phyloP scores from a whole-genome alignment of 129 eudicot species.

The Pseudognaphalium luteoalbum region DNA sequence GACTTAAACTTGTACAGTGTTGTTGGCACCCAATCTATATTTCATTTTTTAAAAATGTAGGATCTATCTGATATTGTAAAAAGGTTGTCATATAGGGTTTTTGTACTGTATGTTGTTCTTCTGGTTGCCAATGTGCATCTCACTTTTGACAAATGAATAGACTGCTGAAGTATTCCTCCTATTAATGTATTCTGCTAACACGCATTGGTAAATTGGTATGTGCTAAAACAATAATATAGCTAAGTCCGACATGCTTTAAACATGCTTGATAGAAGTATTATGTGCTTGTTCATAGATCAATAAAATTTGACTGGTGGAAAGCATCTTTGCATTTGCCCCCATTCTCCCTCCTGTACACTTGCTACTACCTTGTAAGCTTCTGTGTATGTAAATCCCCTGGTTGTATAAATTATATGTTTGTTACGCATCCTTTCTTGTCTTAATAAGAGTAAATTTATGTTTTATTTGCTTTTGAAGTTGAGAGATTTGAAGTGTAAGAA shows the following conservation, averaged over 20 bases:
- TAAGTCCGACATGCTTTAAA: no score
- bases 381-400: not conserved
- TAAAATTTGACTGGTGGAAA: not conserved
- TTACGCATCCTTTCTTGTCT: not conserved
- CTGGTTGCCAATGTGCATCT: no score
- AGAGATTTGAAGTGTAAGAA: conserved; percentile 15
- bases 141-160: no score
- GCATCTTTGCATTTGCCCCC: not conserved
- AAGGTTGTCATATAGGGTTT: no score
- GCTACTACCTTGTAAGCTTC: not conserved
- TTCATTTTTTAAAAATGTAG: not conserved
- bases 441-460: not conserved
- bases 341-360: not conserved
- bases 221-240: no score
- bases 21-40: not conserved
- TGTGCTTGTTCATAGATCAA: no score
- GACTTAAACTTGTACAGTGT: not conserved
- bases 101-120: no score
- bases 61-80: not conserved
- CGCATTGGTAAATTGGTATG: no score
- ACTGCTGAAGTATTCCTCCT: no score
- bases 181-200: no score
- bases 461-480: no score
- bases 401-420: not conserved
- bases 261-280: no score